Percentiles rank a stretch among this genome's conserved stretches.
phyloP scores from a whole-genome alignment of 2,329 filamentous ascomycete genomes.

The Cryphonectria carpinicola region DNA sequence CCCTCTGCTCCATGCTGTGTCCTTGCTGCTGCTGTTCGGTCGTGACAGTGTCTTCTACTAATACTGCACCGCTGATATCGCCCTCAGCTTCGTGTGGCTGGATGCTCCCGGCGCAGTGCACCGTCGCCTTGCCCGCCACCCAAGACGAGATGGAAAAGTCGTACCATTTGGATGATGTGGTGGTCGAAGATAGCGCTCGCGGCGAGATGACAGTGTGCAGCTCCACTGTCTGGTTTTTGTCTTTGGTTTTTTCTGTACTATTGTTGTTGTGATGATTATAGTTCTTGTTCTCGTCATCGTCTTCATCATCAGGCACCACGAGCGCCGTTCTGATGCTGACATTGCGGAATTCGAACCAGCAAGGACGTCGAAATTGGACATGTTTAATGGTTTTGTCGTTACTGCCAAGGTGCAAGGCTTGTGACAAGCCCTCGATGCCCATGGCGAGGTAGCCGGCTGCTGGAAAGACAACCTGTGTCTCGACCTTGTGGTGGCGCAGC shows the following conservation, averaged over 20 bases:
- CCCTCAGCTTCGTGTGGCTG: too few species aligned
- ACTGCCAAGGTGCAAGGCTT: not conserved
- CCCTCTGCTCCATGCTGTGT: not conserved
- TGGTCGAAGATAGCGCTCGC: too few species aligned
- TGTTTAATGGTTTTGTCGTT: not conserved
- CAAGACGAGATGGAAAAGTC: constrained; percentile 32
- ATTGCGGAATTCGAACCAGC: not conserved
- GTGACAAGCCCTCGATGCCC: not conserved
- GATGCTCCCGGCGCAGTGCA: constrained; percentile 31
- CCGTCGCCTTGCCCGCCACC: constrained; percentile 12
- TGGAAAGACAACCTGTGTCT: not conserved
- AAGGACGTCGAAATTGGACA: not conserved
- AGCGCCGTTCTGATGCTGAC: not conserved
- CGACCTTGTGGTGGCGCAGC: not conserved
- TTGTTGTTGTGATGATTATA: not conserved
- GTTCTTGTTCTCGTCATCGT: not conserved
- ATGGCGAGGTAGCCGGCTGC: not conserved
- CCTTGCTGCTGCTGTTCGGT: not conserved
- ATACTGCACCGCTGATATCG: not conserved
- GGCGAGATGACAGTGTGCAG: too few species aligned
- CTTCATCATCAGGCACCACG: not conserved
- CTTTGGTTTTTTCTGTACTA: too few species aligned
- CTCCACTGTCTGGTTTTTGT: not conserved
- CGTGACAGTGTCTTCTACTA: not conserved
- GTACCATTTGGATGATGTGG: constrained; percentile 16